These are phyloP conservation scores for Globisporangium paddicum DNA, from an alignment of 352 stramenopile genomes.

Conservation along the genomic window DNA sequence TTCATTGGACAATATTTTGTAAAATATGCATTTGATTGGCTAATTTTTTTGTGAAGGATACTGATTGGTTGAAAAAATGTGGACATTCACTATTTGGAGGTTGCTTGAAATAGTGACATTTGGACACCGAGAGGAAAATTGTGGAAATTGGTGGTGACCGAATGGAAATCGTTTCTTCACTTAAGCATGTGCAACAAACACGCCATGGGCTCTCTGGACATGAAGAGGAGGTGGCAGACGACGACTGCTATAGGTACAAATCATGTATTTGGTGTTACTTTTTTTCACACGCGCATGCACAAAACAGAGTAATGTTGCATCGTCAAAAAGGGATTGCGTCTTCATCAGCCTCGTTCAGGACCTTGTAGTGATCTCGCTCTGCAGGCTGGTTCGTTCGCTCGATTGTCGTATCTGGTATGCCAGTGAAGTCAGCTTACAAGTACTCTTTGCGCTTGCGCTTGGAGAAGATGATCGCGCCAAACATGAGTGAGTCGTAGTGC, in stretches of 20 bases:
- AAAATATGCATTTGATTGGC: too few relatives aligned
- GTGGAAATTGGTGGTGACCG: neutral
- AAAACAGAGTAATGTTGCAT: neutral
- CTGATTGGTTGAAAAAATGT: too few relatives aligned
- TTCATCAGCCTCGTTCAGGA: neutral
- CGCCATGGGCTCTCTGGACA: neutral
- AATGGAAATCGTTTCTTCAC: neutral
- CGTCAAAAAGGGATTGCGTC: neutral
- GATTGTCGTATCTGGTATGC: too few relatives aligned
- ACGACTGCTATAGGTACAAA: neutral
- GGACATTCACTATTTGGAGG: too few relatives aligned
- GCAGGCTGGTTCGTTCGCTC: neutral
- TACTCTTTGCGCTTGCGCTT: constrained; percentile 81
- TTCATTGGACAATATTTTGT: too few relatives aligned
- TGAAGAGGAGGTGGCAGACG: neutral
- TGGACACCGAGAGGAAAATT: neutral
- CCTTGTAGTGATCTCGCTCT: neutral
- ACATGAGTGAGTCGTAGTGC: constrained; percentile 89
- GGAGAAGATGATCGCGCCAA: constrained; percentile 83
- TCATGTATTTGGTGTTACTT: neutral
- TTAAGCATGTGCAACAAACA: neutral
- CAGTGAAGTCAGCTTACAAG: constrained; percentile 34
- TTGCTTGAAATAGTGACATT: neutral
- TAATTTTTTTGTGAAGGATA: too few relatives aligned
- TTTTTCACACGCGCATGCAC: neutral